Percentiles rank a stretch among this genome's conserved stretches.
Conservation (phyloP, 2,329 filamentous ascomycete species). For the Lecanicillium sp. region DNA sequence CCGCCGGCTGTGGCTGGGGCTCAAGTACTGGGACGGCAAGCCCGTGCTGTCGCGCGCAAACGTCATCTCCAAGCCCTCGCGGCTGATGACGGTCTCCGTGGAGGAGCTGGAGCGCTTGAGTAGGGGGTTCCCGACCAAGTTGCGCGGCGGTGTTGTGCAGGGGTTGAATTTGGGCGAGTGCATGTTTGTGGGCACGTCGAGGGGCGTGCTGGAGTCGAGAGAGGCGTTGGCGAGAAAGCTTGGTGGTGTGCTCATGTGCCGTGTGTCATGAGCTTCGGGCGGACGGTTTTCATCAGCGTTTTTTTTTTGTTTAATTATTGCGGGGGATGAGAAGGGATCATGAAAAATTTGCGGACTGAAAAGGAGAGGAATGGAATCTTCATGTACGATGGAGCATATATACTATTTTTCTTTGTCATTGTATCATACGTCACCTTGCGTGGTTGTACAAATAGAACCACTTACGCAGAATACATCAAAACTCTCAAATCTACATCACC, state of each 20-base stretch:
- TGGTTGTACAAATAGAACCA: constrained; percentile 5
- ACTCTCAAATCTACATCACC: too few species aligned
- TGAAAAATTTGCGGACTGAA: neutral
- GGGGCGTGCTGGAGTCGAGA: constrained; percentile 70
- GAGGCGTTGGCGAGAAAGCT: constrained; percentile 74
- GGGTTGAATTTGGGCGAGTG: constrained; percentile 75
- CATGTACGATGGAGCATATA: neutral
- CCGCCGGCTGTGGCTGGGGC: constrained; percentile 74
- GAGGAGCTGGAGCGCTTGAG: constrained; percentile 55
- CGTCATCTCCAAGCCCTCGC: constrained; percentile 65
- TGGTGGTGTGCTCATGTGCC: constrained; percentile 72
- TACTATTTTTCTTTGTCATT: neutral
- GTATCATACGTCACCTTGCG: constrained; percentile 7
- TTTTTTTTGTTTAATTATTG: neutral
- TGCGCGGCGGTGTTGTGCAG: constrained; percentile 58
- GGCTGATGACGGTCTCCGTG: constrained; percentile 59
- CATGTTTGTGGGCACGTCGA: constrained; percentile 69
- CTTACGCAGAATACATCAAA: neutral
- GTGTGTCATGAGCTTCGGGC: constrained; percentile 42
- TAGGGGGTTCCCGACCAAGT: constrained; percentile 52
- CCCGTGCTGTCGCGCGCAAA: constrained; percentile 64
- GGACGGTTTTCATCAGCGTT: neutral
- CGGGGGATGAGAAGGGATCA: neutral
- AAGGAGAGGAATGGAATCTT: neutral
- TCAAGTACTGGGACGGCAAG: constrained; percentile 82